Evolutionary conservation across 2,329 filamentous ascomycete genomes (phyloP).

Genomic region (Colletotrichum sansevieriae): DNA sequence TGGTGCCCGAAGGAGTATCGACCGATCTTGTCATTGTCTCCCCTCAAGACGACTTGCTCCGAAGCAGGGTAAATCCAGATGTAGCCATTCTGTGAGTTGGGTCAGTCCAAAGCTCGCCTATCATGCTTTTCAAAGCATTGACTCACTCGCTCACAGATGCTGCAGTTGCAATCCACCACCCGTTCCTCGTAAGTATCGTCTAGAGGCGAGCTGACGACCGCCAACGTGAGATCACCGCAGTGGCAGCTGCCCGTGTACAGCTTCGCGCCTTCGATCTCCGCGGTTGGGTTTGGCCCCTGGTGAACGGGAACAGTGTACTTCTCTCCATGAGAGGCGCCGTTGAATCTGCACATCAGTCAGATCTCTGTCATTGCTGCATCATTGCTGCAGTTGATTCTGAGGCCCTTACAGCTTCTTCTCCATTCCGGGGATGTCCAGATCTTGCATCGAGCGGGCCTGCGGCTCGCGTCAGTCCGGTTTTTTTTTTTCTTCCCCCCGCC

Average conservation of each 20-base stretch:
- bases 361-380: not conserved
- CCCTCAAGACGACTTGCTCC: slow-evolving; percentile 57
- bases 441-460: slow-evolving; percentile 59
- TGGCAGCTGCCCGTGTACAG: slow-evolving; percentile 66
- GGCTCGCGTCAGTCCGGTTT: slow-evolving; percentile 4
- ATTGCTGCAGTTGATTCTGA: slow-evolving; percentile 35
- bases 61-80: slow-evolving; percentile 59
- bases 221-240: slow-evolving; percentile 62
- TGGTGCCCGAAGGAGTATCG: slow-evolving; percentile 53
- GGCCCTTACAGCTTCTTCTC: slow-evolving; percentile 51
- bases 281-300: slow-evolving; percentile 56
- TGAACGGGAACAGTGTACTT: slow-evolving; percentile 53
- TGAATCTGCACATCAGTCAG: slow-evolving; percentile 48
- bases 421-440: slow-evolving; percentile 57
- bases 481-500: no score
- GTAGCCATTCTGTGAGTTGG: slow-evolving; percentile 53
- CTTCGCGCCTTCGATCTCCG: slow-evolving; percentile 53
- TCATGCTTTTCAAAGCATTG: not conserved
- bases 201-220: slow-evolving; percentile 58
- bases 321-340: slow-evolving; percentile 52
- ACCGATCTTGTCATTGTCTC: slow-evolving; percentile 52
- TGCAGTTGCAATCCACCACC: slow-evolving; percentile 64
- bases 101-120: not conserved
- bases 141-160: slow-evolving; percentile 59
- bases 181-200: slow-evolving; percentile 51